Evolutionary conservation across 2,329 filamentous ascomycete species (phyloP), one percentile per base, ranked within the genome.

Genomic region (Penicillium sp.): DNA sequence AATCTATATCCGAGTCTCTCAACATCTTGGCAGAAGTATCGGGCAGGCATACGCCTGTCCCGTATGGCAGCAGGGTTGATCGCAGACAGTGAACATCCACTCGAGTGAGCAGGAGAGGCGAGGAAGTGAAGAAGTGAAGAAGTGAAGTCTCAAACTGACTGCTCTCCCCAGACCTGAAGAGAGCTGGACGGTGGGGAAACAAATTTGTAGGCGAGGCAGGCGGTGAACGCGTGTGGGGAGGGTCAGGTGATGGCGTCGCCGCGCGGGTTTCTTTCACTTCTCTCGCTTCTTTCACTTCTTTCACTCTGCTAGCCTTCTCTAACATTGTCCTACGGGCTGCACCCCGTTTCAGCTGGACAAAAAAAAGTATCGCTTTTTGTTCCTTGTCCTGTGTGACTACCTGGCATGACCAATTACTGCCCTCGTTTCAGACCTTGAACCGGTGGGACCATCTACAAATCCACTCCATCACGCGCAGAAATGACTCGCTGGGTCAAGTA

Each of bases 1-100:
- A 54, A 46, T 55, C 52, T 54, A 55, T 50, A 54, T 55, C 52
- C 17, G 52, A 48, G 39, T 55, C 52, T 37, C 52, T 30, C 17
- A 55, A 39, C 51, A 55, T 50, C 20, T 48, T 50, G 46, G 35
- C 17, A 7, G 25, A 43, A 30, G 15, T 34, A 33, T 11, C 28
- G 45, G 51, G 43, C 45, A 45, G 47, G 47, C 52, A 47, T 48
- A 39, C 29, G 52, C 51, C 47, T 44, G 33, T 51, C 48, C 52
- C 51, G 36, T 15, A 17, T 7, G 42, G 21, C 13, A 34, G 18
- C 31, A n/a, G 20, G 38, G 34, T 29, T 33, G 16, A 43, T 23
- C 14, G 17, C 26, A 28, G 13, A 7, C 20, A 19, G 25, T 17
- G 15, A 33, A 38, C 50, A 53, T 51, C 27, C 43, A 36, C 47